Evolutionary conservation across 2,329 filamentous ascomycete genomes (phyloP).

Genomic region (Lachnellula hyalina): DNA sequence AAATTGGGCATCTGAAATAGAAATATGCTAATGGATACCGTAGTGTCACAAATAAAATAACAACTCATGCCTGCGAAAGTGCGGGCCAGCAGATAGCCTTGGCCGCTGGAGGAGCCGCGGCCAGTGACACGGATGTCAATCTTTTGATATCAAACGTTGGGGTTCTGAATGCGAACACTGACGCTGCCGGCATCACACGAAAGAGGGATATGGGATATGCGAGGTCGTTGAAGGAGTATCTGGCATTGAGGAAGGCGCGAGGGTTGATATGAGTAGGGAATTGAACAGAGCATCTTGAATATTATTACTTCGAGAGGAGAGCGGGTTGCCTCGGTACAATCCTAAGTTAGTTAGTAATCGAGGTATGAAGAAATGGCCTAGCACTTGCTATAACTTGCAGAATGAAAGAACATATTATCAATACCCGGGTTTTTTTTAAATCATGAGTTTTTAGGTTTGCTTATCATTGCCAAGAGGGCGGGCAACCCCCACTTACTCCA

Average conservation of each 20-base stretch:
- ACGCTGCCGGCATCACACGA: conserved; percentile 15
- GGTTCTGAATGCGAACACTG: conserved; percentile 20
- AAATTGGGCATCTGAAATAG: not conserved
- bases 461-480: not conserved
- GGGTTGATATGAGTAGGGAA: not conserved
- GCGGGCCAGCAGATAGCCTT: conserved; percentile 19
- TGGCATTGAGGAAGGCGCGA: not conserved
- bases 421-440: too few relatives aligned
- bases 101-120: conserved; percentile 1
- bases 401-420: too few relatives aligned
- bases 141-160: conserved; percentile 25
- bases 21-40: not conserved
- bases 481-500: not conserved
- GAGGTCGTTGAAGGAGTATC: not conserved
- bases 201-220: conserved; percentile 7
- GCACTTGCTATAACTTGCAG: too few relatives aligned
- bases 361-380: too few relatives aligned
- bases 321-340: too few relatives aligned
- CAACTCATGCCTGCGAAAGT: conserved; percentile 18
- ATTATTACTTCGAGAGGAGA: too few relatives aligned
- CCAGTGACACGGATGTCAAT: conserved; percentile 17
- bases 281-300: too few relatives aligned
- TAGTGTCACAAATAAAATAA: conserved; percentile 22
- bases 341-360: too few relatives aligned
- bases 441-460: not conserved